Base-by-base conservation (phyloP, 1,284 basidiomycete species). In the Fomitopsis schrenkii region DNA sequence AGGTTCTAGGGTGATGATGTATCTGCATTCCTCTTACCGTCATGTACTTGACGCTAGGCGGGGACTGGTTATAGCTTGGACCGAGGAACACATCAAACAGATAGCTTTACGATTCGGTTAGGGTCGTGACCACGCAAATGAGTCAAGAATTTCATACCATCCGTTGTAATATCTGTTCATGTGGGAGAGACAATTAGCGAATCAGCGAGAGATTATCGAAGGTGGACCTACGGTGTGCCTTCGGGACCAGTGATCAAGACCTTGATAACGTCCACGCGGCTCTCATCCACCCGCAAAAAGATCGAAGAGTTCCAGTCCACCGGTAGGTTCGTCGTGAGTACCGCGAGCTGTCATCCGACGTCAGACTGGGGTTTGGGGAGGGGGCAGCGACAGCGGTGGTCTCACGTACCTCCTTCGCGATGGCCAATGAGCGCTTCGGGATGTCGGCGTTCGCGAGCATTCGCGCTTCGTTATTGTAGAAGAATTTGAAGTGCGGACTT, bases 51-150 rank as follows among this genome's bases (percentile, higher is more conserved):
- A 94, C 92, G 62, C 79, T 87, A 2, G 93, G 93, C 7, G 93
- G 91, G 26, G 82, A 79, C 67, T 87, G 90, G 70, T 94, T 95
- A 72, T 94, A 95, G 63, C 79, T 86, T 57, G 87, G 81, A 6
- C 91, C 93, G 1, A 97, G 81, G 77, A 95, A 95, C 59, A 97
- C 94, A 75, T 97, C 95, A 68, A 97, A 97, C 53, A 95, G 71
- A 73, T 79, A 87, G 68, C 85, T 85, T 64, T 5, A 35, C 12
- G 28, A 22, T 12, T 30, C 3, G 3, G 26, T 58, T 66, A 71
- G 40, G 30, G 41, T 19, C 26, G 30, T 22, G 35, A 41, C 55
- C 22, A 28, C 42, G 45, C 45, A 57, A 12, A 59, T 52, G 17
- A 46, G 44, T 33, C 62, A 35, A 44, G 60, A 26, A 35, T 61